A percentile compares a stretch with the other conserved stretches of the same genome.
phyloP scores from a whole-genome alignment of 148 eudicot genomes.

The Pouteria glomerata region DNA sequence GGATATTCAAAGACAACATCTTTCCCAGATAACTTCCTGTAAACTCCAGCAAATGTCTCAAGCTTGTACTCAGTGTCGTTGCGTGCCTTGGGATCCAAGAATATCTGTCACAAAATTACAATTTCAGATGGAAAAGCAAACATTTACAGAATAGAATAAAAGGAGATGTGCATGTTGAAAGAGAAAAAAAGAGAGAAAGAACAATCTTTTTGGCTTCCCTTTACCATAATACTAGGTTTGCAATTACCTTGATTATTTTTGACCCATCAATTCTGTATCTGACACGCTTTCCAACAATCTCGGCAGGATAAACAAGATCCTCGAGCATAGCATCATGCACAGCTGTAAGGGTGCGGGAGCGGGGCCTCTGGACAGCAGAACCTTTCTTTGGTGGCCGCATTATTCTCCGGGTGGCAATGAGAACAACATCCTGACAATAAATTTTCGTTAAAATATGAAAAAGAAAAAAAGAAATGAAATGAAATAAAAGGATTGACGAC shows the following conservation, averaged over 20 bases:
- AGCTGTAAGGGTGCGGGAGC: conserved; percentile 74
- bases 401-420: conserved; percentile 71
- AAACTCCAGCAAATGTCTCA: conserved; percentile 54
- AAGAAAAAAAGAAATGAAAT: no score
- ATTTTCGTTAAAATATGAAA: no score
- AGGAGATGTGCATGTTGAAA: neutral
- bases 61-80: conserved; percentile 64
- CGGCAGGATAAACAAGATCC: conserved; percentile 78
- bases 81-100: conserved; percentile 65
- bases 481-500: no score
- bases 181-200: neutral
- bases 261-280: conserved; percentile 83
- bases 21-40: conserved; percentile 59
- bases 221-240: neutral
- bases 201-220: neutral
- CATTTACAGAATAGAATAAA: neutral
- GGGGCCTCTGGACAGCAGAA: conserved; percentile 68
- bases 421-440: conserved; percentile 59
- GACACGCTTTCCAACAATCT: conserved; percentile 77
- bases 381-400: conserved; percentile 87
- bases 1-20: conserved; percentile 60
- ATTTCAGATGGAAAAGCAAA: neutral
- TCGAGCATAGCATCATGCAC: conserved; percentile 82
- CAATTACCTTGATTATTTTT: conserved; percentile 69
- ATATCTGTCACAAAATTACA: conserved; percentile 40